Evolutionary conservation across 768 basidiomycete species (phyloP), one percentile per base, ranked within the genome.

Genomic region (Amanita jacksonii): DNA sequence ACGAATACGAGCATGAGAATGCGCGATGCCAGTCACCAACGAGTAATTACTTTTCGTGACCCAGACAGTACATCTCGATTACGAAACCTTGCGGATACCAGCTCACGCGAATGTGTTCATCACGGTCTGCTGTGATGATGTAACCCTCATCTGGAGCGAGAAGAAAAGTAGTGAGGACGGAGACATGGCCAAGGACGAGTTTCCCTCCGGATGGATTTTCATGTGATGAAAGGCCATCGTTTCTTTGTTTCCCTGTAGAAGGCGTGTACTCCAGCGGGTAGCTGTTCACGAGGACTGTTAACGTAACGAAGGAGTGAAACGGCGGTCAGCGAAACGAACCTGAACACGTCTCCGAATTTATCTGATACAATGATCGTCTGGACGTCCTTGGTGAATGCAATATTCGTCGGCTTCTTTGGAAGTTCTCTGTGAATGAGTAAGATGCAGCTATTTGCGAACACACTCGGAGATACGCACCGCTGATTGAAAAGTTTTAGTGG

Each of bases 271-370:
- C 59, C n/a, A 85, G 62, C 0, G 81, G 66, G 57, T 90, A 85
- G 52, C 84, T 85, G 51, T 38, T 39, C 47, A 15, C 41, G 6
- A 12, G 12, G 12, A 28, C 27, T 22, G 43, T 36, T 12, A 31
- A 8, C 38, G 36, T 27, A 32, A 5, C 8, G 40, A 20, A 34
- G 9, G 18, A 42, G 9, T 4, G 34, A 28, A 22, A 12, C 15
- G n/a, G n/a, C n/a, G n/a, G 2, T n/a, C 2, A 22, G 20, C n/a
- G 9, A 27, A 6, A 28, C 67, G 43, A 39, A 85, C 88, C 77
- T 77, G 64, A 91, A 94, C 31, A 94, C 74, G 56, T 97, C 94
- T 0, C 94, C 94, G 50, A 96, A 93, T 62, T 96, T 97, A 63
- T 99, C 94, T 2, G 89, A 78, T 9, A 88, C 77, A 2, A 97